Base-by-base conservation (phyloP, 495 filamentous ascomycete species). In the Talaromyces wortmannii region DNA sequence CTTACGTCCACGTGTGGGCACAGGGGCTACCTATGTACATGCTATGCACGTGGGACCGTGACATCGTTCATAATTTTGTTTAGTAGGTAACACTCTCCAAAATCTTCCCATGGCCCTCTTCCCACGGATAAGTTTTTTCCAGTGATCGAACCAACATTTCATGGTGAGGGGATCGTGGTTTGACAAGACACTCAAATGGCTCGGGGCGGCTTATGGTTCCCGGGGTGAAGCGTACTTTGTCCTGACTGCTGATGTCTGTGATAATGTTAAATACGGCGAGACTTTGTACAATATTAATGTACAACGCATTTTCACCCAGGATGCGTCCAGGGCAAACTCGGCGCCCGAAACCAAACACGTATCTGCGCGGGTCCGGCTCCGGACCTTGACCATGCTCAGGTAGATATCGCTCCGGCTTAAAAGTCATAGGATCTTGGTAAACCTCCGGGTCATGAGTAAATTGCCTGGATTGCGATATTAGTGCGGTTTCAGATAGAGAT, bases 311-410 rank as follows among this genome's bases (percentile, higher is more conserved):
- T 53, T 85, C 82, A 0, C 83, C 83, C 3, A 86, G 61, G 40
- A 80, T 67, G 3, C 78, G 78, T 1, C 83, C 83, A 0, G 78
- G 76, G 59, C 84, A 87, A 18, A 81, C 69, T 1, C 83, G 72
- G 4, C 83, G 71, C 0, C 84, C 84, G 4, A 78, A 80, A 3
- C 83, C 83, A 57, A 83, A 86, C 0, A 65, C 68, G 33, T 74
- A 72, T 4, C 11, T 32, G 6, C 55, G 57, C 7, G 70, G 70
- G 42, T 68, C 67, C 0, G 45, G 48, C 17, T 72, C 70, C 0
- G 69, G 61, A 2, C 31, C 50, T 0, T 51, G 55, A 31, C 52
- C 53, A 5, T 57, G 45, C 0, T 11, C 11, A n/a, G 17, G 42
- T 0, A 76, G 57, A 57, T 64, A 74, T 5, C 74, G 69, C n/a